Conservation (phyloP, 257 asterid species). For the Rubia yunnanensis region DNA sequence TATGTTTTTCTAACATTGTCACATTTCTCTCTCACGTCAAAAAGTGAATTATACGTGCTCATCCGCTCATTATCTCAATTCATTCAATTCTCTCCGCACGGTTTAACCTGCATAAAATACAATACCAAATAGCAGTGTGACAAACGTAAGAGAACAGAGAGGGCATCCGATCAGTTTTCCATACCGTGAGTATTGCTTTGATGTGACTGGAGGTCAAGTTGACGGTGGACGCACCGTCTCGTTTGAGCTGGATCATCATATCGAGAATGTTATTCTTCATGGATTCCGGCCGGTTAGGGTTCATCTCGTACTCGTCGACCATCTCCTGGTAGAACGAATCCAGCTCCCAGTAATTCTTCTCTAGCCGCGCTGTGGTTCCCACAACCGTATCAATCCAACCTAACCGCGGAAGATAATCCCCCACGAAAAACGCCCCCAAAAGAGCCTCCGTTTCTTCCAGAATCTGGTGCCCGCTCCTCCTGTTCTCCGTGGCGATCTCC, state of each 20-base stretch:
- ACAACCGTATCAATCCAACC: constrained; percentile 23
- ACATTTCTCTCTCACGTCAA: too few species aligned
- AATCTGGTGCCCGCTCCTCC: neutral
- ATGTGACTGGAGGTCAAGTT: constrained; percentile 1
- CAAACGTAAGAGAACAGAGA: too few species aligned
- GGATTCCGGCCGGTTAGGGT: neutral
- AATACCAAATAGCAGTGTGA: too few species aligned
- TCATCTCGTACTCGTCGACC: neutral
- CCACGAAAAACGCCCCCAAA: neutral
- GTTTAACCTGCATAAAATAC: too few species aligned
- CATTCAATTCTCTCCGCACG: too few species aligned
- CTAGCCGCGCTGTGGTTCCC: constrained; percentile 19
- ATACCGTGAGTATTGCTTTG: constrained; percentile 5
- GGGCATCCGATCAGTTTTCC: too few species aligned
- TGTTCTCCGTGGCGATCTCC: neutral
- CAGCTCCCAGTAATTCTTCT: constrained; percentile 10
- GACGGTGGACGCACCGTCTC: neutral
- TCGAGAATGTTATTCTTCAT: constrained; percentile 20
- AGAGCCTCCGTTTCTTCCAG: neutral
- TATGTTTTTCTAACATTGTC: too few species aligned
- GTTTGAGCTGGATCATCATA: constrained; percentile 7
- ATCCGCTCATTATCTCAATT: too few species aligned
- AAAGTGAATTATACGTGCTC: too few species aligned
- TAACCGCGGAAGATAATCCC: neutral
- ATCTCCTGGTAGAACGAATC: constrained; percentile 24